Base-by-base conservation (phyloP, 805 yeast genomes). In the Candida fluviatilis region DNA sequence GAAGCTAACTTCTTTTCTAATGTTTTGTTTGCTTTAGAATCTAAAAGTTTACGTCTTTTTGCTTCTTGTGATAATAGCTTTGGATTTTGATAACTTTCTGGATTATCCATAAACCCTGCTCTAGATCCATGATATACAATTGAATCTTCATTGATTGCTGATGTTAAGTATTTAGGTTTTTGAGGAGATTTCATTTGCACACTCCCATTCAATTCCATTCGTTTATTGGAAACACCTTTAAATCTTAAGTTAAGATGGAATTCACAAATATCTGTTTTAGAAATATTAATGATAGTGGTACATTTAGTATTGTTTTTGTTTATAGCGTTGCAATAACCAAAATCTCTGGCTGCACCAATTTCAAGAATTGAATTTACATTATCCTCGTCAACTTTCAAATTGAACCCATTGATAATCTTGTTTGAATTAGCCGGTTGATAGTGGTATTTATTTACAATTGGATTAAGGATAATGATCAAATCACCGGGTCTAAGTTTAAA, bases 401-500 rank as follows among this genome's bases (percentile, higher is more conserved):
- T 78, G 53, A 87, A 83, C 0, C 68, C 62, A 2, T 42, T 31
- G 19, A 29, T 39, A 11, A 24, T 26, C 8, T 14, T 6, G 5
- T 37, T 23, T 1, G 31, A 14, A 7, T 29, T 18, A n/a, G 18
- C 30, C 7, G 13, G 23, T 17, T 39, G 45, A 13, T 46, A 46
- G 19, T 51, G 54, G 40, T 46, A 55, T 30, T 49, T 51, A 18
- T 45, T 75, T 5, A 88, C 64, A 1, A 62, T 64, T 0, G 99
- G 97, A 51, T 90, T 91, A 37, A 90, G 57, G 1, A 91, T 53
- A 0, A 83, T 84, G 8, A 90, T 58, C 0, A 90, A 59, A 42
- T 84, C 88, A 0, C 98, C 97, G 1, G 78, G 68, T 37, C 78
- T 65, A 2, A 89, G 51, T 45, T 84, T 87, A 80, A 86, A 86